These are phyloP conservation scores for Fraxinus americana DNA, from an alignment of 257 asterid genomes.

Conservation along the genomic window DNA sequence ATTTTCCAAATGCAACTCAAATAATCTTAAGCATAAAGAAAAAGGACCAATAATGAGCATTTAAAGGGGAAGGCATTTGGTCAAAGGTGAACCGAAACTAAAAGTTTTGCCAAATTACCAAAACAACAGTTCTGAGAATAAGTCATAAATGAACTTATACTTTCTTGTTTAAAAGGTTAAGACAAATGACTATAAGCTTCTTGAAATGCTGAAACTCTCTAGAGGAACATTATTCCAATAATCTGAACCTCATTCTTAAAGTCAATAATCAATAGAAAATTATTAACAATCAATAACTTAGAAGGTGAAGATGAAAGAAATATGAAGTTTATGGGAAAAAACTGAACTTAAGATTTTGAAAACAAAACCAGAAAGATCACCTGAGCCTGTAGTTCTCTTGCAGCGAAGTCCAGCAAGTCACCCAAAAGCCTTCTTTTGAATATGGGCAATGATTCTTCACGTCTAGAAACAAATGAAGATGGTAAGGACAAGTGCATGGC, in stretches of 20 bases:
- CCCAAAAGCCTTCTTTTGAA: conserved; percentile 95
- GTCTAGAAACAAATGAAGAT: conserved; percentile 45
- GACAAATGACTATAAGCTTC: too few relatives aligned
- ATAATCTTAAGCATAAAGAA: conserved; percentile 15
- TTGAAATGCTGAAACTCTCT: too few relatives aligned
- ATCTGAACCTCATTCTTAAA: too few relatives aligned
- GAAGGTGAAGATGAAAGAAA: conserved; percentile 21
- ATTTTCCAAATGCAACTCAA: conserved; percentile 9
- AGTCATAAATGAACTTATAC: too few relatives aligned
- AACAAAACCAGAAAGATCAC: conserved; percentile 42
- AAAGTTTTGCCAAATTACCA: background rate
- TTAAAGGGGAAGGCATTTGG: conserved; percentile 8
- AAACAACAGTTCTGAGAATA: too few relatives aligned
- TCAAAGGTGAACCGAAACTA: conserved; percentile 16
- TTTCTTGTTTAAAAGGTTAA: too few relatives aligned
- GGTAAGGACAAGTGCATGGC: background rate
- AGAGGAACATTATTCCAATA: too few relatives aligned
- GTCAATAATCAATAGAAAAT: too few relatives aligned
- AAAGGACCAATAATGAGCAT: conserved; percentile 11
- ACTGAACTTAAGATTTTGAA: conserved; percentile 4
- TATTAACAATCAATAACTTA: background rate
- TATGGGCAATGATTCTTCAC: conserved; percentile 92
- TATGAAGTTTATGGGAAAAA: conserved; percentile 21
- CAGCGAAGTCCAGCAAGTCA: conserved; percentile 91
- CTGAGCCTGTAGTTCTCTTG: conserved; percentile 94